Conservation (phyloP, 495 filamentous ascomycete genomes). For the Massariosphaeria phaeospora region DNA sequence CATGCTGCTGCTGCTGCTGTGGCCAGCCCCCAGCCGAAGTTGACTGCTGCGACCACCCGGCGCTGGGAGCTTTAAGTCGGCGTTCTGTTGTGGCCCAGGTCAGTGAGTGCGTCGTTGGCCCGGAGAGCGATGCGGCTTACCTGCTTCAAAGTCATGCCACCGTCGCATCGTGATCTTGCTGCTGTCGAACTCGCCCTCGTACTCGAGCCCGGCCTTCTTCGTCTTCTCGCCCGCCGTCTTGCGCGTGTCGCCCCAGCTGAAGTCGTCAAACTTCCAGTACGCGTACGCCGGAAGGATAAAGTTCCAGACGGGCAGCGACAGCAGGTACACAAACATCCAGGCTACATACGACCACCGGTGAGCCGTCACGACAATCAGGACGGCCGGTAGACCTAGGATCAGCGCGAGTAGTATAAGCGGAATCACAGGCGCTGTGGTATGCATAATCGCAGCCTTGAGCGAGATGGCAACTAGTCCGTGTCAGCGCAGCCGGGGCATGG, state of each 20-base stretch:
- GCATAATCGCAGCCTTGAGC: slow-evolving; percentile 63
- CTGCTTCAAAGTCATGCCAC: slow-evolving; percentile 94
- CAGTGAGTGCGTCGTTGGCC: neutral
- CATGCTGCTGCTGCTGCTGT: slow-evolving; percentile 24
- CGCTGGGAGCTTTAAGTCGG: slow-evolving; percentile 37
- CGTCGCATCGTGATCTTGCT: slow-evolving; percentile 98
- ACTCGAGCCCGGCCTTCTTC: slow-evolving; percentile 73
- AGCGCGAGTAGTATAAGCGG: slow-evolving; percentile 85
- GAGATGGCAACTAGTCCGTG: slow-evolving; percentile 66
- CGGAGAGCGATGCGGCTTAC: slow-evolving; percentile 40
- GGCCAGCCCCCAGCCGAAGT: slow-evolving; percentile 35
- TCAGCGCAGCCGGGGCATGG: neutral
- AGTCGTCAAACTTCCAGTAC: slow-evolving; percentile 99
- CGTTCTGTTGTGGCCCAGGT: slow-evolving; percentile 20
- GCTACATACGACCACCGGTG: slow-evolving; percentile 87
- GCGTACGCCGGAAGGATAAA: slow-evolving; percentile 91
- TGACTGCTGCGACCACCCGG: slow-evolving; percentile 40
- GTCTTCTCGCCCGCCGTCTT: slow-evolving; percentile 90
- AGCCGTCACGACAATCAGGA: slow-evolving; percentile 93
- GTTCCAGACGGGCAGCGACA: slow-evolving; percentile 96
- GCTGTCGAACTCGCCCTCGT: slow-evolving; percentile 94
- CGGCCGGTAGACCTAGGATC: slow-evolving; percentile 87
- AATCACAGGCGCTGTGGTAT: slow-evolving; percentile 64
- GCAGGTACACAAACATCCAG: slow-evolving; percentile 95
- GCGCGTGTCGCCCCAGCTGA: slow-evolving; percentile 97